Percentiles rank a stretch among this genome's conserved stretches.
Evolutionary conservation across 2,329 filamentous ascomycete genomes (phyloP).

Genomic region (Graphiopsis chlorocephala): DNA sequence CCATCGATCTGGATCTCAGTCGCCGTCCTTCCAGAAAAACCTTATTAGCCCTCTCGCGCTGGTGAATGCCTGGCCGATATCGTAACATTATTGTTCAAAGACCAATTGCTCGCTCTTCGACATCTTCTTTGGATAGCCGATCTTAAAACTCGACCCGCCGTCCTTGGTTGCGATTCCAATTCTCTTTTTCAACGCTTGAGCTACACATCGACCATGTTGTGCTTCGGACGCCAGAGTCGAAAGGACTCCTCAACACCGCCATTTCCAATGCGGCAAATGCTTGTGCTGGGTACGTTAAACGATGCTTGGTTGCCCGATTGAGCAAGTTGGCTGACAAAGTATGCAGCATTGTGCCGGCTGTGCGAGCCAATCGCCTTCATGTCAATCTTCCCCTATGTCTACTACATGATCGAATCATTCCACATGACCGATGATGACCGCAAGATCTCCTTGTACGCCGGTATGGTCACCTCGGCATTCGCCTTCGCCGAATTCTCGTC

Average conservation of each 20-base stretch:
- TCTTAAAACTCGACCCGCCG: background rate
- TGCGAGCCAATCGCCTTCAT: conserved; percentile 99
- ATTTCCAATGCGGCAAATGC: conserved; percentile 60
- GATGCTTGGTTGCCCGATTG: background rate
- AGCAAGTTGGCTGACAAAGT: background rate
- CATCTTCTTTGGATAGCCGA: background rate
- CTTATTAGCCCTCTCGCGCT: conserved; percentile 15
- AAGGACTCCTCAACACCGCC: conserved; percentile 26
- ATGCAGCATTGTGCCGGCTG: conserved; percentile 68
- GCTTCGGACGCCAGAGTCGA: conserved; percentile 19
- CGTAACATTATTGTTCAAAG: background rate
- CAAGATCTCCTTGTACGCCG: conserved; percentile 86
- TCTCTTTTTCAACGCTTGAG: background rate
- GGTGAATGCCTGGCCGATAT: conserved; percentile 14
- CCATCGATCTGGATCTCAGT: conserved; percentile 11
- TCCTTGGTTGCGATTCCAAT: background rate
- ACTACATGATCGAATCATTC: conserved; percentile 95
- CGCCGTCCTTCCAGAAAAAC: conserved; percentile 14
- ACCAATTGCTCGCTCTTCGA: background rate
- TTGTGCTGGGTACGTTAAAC: conserved; percentile 49
- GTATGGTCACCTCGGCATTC: conserved; percentile 94
- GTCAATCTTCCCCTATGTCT: conserved; percentile 98
- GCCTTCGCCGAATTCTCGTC: conserved; percentile 94
- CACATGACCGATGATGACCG: conserved; percentile 73
- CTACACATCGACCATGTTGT: conserved; percentile 16